Conservation (phyloP, 441 rosid genomes). For the Populus hybrid region DNA sequence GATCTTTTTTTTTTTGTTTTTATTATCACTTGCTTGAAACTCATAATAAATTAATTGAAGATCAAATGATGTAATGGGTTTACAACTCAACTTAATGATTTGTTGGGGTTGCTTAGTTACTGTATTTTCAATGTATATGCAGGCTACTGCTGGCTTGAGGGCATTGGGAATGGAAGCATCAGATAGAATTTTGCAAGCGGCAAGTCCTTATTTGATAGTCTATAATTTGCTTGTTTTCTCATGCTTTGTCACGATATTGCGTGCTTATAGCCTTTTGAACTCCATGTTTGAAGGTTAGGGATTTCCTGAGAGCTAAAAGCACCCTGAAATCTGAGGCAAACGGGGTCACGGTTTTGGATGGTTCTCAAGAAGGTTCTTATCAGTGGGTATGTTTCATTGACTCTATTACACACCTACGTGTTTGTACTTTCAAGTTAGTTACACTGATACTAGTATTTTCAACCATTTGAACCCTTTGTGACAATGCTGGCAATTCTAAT, state of each 20-base stretch:
- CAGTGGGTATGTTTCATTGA: constrained; percentile 72
- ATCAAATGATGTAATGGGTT: background rate
- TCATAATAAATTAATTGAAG: background rate
- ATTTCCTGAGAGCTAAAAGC: constrained; percentile 73
- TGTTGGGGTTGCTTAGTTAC: constrained; percentile 9
- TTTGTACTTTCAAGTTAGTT: background rate
- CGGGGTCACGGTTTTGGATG: constrained; percentile 84
- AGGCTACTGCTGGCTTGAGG: constrained; percentile 98
- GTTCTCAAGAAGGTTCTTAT: constrained; percentile 96
- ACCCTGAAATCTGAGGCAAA: constrained; percentile 55
- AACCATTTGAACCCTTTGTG: background rate
- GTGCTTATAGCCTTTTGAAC: constrained; percentile 14
- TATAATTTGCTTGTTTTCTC: constrained; percentile 6
- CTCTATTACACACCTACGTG: background rate
- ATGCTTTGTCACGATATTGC: constrained; percentile 12
- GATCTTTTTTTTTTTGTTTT: background rate
- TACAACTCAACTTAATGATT: background rate
- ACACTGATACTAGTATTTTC: background rate
- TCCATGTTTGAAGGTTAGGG: constrained; percentile 63
- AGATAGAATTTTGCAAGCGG: constrained; percentile 81
- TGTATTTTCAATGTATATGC: constrained; percentile 18
- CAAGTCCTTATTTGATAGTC: constrained; percentile 21
- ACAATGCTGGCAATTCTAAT: no score
- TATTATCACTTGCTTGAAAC: constrained; percentile 5
- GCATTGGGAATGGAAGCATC: constrained; percentile 70